Evolutionary conservation across 805 yeast species (phyloP).

Genomic region (Cyberlindnera amylophila): DNA sequence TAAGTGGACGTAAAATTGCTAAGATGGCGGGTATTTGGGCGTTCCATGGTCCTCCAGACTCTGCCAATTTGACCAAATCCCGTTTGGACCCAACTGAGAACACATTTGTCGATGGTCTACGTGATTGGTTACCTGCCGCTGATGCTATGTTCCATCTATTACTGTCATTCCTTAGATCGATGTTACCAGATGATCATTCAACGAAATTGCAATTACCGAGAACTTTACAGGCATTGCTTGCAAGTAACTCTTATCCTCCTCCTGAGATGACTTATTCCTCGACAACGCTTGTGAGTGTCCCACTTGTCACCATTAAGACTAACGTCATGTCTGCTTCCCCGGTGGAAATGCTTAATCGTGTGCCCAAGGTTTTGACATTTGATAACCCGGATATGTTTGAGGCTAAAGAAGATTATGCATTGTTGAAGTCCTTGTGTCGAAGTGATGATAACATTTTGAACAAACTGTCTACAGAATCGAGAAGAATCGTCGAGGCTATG

Average conservation of each 20-base stretch:
- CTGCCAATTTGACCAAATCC: conserved; percentile 24
- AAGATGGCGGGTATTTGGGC: conserved; percentile 91
- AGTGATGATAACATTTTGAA: conserved; percentile 51
- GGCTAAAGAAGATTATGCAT: conserved; percentile 73
- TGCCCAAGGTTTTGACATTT: conserved; percentile 58
- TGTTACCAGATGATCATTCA: conserved; percentile 64
- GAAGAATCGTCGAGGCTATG: conserved; percentile 45
- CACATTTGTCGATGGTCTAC: conserved; percentile 64
- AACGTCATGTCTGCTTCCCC: conserved; percentile 40
- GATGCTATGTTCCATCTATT: conserved; percentile 83
- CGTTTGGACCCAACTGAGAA: conserved; percentile 23
- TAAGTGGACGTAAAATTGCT: conserved; percentile 76
- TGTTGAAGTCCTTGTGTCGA: conserved; percentile 68
- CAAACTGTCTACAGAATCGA: conserved; percentile 71
- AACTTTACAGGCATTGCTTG: conserved; percentile 59
- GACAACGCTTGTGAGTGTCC: conserved; percentile 47
- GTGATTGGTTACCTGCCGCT: conserved; percentile 75
- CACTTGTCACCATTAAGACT: conserved; percentile 53
- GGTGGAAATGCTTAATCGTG: conserved; percentile 55
- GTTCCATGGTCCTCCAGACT: conserved; percentile 44
- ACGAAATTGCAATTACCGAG: conserved; percentile 57
- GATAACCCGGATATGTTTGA: conserved; percentile 66
- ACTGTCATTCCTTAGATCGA: conserved; percentile 71
- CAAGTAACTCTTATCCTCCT: conserved; percentile 76
- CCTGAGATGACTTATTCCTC: conserved; percentile 35